Evolutionary conservation across 2,329 filamentous ascomycete species (phyloP).

Genomic region (Fusarium piperis): DNA sequence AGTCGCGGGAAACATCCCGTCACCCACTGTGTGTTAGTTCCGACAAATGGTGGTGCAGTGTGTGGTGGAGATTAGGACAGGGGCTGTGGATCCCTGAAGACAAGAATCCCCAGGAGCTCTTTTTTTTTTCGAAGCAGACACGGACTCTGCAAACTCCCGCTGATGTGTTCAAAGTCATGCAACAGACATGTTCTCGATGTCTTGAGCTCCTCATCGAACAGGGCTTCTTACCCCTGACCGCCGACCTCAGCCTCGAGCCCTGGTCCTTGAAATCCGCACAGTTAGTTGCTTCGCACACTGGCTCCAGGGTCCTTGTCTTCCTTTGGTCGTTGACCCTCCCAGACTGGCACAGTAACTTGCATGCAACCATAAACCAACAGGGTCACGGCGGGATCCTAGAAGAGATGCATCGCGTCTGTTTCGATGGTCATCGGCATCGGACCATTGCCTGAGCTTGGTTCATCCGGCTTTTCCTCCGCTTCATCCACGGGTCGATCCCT

Average conservation of each 20-base stretch:
- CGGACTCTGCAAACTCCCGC: conserved; percentile 7
- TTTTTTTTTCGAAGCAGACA: neutral
- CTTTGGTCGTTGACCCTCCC: conserved; percentile 24
- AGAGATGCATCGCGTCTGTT: conserved; percentile 33
- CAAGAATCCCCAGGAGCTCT: neutral
- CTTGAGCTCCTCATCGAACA: conserved; percentile 5
- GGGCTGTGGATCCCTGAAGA: conserved; percentile 12
- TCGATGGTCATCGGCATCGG: conserved; percentile 34
- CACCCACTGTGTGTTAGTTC: conserved; percentile 8
- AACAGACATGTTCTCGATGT: conserved; percentile 18
- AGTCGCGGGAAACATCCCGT: conserved; percentile 32
- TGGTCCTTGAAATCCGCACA: conserved; percentile 10
- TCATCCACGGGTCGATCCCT: conserved; percentile 21
- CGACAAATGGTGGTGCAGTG: conserved; percentile 6
- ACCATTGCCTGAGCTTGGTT: conserved; percentile 29
- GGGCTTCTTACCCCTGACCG: conserved; percentile 24
- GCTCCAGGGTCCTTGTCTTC: conserved; percentile 22
- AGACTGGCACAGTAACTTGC: conserved; percentile 28
- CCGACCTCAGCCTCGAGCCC: conserved; percentile 21
- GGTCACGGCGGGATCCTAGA: conserved; percentile 30
- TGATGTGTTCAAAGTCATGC: neutral
- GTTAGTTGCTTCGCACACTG: conserved; percentile 4
- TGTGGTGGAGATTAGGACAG: conserved; percentile 19
- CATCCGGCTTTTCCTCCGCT: conserved; percentile 21
- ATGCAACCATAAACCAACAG: conserved; percentile 33